Evolutionary conservation across 2,329 filamentous ascomycete species (phyloP).

Genomic region (Cordyceps cateniannulata): DNA sequence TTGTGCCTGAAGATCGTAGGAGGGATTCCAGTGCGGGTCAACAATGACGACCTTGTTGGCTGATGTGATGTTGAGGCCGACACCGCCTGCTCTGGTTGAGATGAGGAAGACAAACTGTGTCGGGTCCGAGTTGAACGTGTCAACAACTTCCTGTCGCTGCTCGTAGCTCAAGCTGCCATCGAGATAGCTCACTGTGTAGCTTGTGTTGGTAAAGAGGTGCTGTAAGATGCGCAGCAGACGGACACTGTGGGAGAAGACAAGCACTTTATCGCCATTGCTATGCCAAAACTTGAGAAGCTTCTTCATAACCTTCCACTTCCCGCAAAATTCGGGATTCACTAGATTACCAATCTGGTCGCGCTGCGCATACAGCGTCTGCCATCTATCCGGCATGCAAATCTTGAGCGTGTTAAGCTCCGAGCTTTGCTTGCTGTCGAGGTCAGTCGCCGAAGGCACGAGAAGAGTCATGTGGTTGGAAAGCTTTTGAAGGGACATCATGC

Average conservation of each 20-base stretch:
- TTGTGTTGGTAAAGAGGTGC: constrained; percentile 78
- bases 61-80: constrained; percentile 92
- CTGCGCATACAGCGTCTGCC: constrained; percentile 66
- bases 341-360: constrained; percentile 75
- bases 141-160: constrained; percentile 74
- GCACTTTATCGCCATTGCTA: constrained; percentile 81
- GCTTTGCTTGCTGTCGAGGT: constrained; percentile 65
- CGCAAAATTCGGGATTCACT: constrained; percentile 85
- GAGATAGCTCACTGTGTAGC: constrained; percentile 85
- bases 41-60: constrained; percentile 98
- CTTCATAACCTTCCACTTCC: constrained; percentile 90
- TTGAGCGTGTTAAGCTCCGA: constrained; percentile 70
- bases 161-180: constrained; percentile 80
- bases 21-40: constrained; percentile 96
- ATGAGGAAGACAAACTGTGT: constrained; percentile 92
- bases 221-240: constrained; percentile 77
- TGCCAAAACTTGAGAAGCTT: constrained; percentile 89
- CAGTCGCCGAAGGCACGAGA: constrained; percentile 62
- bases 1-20: constrained; percentile 91
- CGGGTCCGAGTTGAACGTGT: constrained; percentile 85
- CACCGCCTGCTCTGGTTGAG: constrained; percentile 85
- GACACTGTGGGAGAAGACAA: constrained; percentile 92
- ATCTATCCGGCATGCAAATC: constrained; percentile 66
- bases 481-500: constrained; percentile 76
- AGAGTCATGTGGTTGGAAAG: constrained; percentile 89